Evolutionary conservation across 2,329 filamentous ascomycete genomes (phyloP).

Genomic region (Cryphonectria japonica): DNA sequence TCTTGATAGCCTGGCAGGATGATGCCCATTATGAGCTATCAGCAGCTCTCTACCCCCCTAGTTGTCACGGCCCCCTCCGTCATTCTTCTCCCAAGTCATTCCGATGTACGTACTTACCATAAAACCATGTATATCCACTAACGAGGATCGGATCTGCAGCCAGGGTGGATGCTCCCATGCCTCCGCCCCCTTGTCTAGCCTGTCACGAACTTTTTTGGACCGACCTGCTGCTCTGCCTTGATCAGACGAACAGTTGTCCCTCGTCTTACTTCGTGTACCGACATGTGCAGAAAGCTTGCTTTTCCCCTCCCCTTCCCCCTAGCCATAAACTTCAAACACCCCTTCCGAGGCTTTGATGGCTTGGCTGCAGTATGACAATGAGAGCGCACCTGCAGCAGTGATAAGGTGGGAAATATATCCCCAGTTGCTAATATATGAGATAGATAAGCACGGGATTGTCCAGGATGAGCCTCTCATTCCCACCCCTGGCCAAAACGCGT

Average conservation of each 20-base stretch:
- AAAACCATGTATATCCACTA: background rate
- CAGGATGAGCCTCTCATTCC: background rate
- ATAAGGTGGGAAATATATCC: background rate
- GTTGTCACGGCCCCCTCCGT: background rate
- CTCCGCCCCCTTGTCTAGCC: background rate
- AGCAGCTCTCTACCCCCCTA: background rate
- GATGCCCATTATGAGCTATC: background rate
- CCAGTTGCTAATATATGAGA: background rate
- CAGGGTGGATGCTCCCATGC: background rate
- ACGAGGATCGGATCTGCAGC: conserved; percentile 4
- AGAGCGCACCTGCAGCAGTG: background rate
- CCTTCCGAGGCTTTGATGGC: background rate
- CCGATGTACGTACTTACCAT: background rate
- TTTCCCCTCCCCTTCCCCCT: background rate
- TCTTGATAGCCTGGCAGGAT: background rate
- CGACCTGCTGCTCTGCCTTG: background rate
- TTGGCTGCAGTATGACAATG: background rate
- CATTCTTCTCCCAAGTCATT: background rate
- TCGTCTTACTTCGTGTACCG: background rate
- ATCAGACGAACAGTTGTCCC: background rate
- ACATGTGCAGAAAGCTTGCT: background rate
- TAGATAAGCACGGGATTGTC: background rate
- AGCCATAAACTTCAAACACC: background rate
- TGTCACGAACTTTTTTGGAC: background rate
- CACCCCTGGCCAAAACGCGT: conserved; percentile 6